These are phyloP conservation scores for Capronia americana DNA, from an alignment of 2,329 filamentous ascomycete species.

Conservation along the genomic window DNA sequence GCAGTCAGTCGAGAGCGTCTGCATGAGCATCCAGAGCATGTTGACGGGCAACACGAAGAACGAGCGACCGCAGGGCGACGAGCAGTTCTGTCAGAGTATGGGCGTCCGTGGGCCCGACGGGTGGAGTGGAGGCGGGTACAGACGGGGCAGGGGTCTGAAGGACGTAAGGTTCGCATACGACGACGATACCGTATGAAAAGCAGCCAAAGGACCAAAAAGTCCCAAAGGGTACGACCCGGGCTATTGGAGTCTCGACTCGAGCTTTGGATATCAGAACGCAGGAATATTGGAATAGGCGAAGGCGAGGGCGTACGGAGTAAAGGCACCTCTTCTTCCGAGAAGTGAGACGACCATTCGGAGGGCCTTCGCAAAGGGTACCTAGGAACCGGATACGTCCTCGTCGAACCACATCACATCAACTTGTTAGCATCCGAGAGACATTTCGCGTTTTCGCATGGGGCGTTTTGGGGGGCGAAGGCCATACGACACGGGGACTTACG, in stretches of 20 bases:
- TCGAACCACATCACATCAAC: too few relatives aligned
- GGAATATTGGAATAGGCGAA: too few relatives aligned
- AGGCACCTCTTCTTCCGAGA: too few relatives aligned
- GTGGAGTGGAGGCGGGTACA: constrained; percentile 32
- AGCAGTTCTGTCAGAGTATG: constrained; percentile 73
- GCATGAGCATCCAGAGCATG: constrained; percentile 98
- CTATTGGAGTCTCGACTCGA: background rate
- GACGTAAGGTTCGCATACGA: constrained; percentile 96
- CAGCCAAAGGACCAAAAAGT: constrained; percentile 17
- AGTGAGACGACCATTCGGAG: too few relatives aligned
- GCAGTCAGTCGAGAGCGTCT: constrained; percentile 95
- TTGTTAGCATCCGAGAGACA: background rate
- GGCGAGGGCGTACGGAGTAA: too few relatives aligned
- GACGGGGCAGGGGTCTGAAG: constrained; percentile 77
- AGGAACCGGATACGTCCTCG: too few relatives aligned
- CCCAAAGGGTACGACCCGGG: background rate
- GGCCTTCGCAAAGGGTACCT: too few relatives aligned
- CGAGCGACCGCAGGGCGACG: constrained; percentile 87
- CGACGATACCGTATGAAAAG: constrained; percentile 73
- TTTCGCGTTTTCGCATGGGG: background rate
- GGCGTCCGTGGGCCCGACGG: constrained; percentile 38
- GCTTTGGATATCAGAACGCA: background rate
- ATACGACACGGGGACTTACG: background rate
- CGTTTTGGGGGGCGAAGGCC: background rate
- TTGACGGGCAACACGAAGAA: constrained; percentile 91